A percentile compares a stretch with the other conserved stretches of the same genome.
Evolutionary conservation across 495 filamentous ascomycete genomes (phyloP).

Genomic region (Aspergillus taichungensis): DNA sequence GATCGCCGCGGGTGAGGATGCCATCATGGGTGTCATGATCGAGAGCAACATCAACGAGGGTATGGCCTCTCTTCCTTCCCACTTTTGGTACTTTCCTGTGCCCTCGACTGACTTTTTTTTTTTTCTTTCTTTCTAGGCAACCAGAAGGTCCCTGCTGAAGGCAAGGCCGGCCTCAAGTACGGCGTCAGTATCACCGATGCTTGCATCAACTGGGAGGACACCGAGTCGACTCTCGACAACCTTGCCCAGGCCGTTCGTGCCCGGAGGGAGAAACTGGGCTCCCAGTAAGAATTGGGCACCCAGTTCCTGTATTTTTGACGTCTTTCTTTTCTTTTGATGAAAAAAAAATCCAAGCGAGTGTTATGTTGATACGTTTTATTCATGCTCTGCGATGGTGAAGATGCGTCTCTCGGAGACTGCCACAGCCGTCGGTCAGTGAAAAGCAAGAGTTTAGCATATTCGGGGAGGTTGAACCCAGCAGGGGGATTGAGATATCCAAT

Average conservation of each 20-base stretch:
- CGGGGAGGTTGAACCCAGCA: too few relatives aligned
- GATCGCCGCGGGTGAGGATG: conserved; percentile 71
- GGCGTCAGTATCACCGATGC: conserved; percentile 97
- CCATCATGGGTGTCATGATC: conserved; percentile 98
- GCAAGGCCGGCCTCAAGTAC: conserved; percentile 81
- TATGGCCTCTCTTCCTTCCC: conserved; percentile 21
- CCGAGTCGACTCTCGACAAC: conserved; percentile 66
- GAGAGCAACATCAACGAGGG: conserved; percentile 96
- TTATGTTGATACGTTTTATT: too few relatives aligned
- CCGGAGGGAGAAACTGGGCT: conserved; percentile 28
- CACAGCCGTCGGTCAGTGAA: too few relatives aligned
- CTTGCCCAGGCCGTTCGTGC: conserved; percentile 73
- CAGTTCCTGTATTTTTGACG: background rate
- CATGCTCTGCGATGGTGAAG: too few relatives aligned
- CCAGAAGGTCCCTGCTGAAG: conserved; percentile 89
- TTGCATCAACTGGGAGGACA: conserved; percentile 92
- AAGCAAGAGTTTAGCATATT: too few relatives aligned
- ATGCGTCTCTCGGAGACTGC: too few relatives aligned
- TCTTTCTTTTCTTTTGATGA: background rate
- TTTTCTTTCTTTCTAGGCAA: conserved; percentile 43
- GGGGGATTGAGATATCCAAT: too few relatives aligned
- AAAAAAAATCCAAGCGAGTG: too few relatives aligned
- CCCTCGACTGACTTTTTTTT: background rate
- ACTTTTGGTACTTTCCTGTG: background rate
- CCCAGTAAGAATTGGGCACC: too few relatives aligned